Evolutionary conservation across 1,139 yeast species (phyloP).

Genomic region (Pichia sp.): DNA sequence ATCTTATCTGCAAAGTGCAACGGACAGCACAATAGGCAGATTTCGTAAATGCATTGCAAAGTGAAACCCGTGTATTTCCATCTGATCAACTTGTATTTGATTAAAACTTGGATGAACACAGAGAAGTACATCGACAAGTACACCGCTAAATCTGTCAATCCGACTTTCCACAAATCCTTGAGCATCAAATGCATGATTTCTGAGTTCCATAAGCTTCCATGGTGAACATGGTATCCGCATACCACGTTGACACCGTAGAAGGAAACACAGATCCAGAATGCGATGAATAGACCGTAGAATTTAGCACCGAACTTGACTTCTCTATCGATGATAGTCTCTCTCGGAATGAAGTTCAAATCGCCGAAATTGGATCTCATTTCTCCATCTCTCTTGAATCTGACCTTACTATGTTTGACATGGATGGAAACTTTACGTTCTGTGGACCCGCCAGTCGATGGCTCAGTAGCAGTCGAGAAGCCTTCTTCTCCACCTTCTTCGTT

Average conservation of each 20-base stretch:
- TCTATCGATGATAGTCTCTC: conserved; percentile 48
- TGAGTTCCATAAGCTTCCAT: conserved; percentile 39
- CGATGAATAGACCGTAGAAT: conserved; percentile 64
- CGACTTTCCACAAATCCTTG: conserved; percentile 61
- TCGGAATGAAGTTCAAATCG: conserved; percentile 40
- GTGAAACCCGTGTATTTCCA: conserved; percentile 68
- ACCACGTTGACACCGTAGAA: conserved; percentile 48
- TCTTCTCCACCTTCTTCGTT: not conserved
- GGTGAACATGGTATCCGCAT: conserved; percentile 39
- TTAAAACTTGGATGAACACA: conserved; percentile 51
- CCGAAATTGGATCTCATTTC: conserved; percentile 41
- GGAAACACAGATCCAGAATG: conserved; percentile 66
- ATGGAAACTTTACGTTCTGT: not conserved
- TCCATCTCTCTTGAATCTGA: conserved; percentile 33
- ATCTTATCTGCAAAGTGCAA: conserved; percentile 50
- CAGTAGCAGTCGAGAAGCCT: not conserved
- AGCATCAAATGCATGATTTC: conserved; percentile 51
- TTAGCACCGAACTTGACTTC: conserved; percentile 35
- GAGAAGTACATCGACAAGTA: conserved; percentile 60
- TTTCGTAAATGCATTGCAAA: conserved; percentile 56
- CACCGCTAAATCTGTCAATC: conserved; percentile 67
- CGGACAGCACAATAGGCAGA: conserved; percentile 44
- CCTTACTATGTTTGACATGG: conserved; percentile 13
- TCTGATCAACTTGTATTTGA: conserved; percentile 40
- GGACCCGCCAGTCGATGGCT: not conserved